Evolutionary conservation across 129 eudicot species (phyloP).

Genomic region (Artemisia argyi): DNA sequence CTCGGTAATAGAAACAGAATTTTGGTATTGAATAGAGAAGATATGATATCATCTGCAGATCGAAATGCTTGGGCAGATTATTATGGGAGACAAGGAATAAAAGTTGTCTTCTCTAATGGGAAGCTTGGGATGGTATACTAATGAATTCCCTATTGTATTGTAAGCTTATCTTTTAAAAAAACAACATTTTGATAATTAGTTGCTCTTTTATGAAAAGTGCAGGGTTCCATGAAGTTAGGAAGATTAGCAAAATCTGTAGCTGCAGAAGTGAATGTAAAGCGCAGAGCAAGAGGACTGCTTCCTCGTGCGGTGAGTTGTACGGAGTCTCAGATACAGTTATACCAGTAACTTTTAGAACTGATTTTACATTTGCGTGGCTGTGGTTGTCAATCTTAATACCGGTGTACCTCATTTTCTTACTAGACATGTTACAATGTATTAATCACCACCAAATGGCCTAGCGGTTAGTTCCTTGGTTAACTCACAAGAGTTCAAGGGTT

Average conservation of each 20-base stretch:
- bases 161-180: not conserved
- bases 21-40: constrained; percentile 91
- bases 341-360: not conserved
- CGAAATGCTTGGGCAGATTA: constrained; percentile 95
- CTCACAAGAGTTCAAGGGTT: too few species aligned
- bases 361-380: not conserved
- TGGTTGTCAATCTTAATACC: not conserved
- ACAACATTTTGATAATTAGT: not conserved
- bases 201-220: constrained; percentile 29
- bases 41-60: constrained; percentile 90
- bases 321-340: not conserved
- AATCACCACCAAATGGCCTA: too few species aligned
- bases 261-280: constrained; percentile 76
- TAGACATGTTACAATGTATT: not conserved
- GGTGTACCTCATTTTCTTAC: not conserved
- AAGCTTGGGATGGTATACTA: constrained; percentile 82
- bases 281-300: constrained; percentile 83
- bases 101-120: constrained; percentile 87
- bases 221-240: constrained; percentile 87
- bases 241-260: constrained; percentile 88
- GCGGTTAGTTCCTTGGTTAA: too few species aligned
- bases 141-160: not conserved
- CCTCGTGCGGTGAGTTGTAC: constrained; percentile 83
- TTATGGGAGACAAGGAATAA: constrained; percentile 76
- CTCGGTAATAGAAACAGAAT: constrained; percentile 88